Evolutionary conservation across 192 early-diverging fungal species (phyloP).

Genomic region (Glomus cerebriforme): DNA sequence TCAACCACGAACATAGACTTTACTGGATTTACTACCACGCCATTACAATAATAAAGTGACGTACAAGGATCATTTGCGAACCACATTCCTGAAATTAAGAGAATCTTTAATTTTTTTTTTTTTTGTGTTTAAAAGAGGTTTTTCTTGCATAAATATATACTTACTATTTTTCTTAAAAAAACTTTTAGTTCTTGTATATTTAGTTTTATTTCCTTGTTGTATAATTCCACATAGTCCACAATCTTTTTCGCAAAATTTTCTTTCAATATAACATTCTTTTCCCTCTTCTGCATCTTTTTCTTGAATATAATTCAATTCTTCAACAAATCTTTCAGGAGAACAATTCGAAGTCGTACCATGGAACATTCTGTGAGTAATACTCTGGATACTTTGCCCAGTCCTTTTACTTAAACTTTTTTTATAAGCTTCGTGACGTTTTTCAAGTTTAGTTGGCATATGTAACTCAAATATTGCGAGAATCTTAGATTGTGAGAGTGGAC

Average conservation of each 20-base stretch:
- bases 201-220: neutral
- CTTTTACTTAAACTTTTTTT: constrained; percentile 1
- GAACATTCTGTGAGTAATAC: neutral
- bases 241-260: neutral
- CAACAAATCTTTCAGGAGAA: constrained; percentile 14
- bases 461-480: constrained; percentile 7
- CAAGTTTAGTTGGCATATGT: constrained; percentile 11
- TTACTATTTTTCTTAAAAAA: neutral
- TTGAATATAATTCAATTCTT: neutral
- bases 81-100: neutral
- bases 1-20: neutral
- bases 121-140: too few species aligned
- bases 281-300: neutral
- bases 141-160: too few species aligned
- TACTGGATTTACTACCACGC: neutral
- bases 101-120: too few species aligned
- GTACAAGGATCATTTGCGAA: neutral
- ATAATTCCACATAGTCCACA: neutral
- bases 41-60: neutral
- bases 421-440: neutral
- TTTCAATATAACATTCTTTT: neutral
- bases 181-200: neutral
- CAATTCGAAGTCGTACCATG: constrained; percentile 18
- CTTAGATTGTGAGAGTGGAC: neutral
- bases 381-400: neutral